Evolutionary conservation across 225 moss, liverwort and hornwort genomes (phyloP), one percentile per base, ranked within the genome.

Genomic region (Rhytidiadelphus loreus): DNA sequence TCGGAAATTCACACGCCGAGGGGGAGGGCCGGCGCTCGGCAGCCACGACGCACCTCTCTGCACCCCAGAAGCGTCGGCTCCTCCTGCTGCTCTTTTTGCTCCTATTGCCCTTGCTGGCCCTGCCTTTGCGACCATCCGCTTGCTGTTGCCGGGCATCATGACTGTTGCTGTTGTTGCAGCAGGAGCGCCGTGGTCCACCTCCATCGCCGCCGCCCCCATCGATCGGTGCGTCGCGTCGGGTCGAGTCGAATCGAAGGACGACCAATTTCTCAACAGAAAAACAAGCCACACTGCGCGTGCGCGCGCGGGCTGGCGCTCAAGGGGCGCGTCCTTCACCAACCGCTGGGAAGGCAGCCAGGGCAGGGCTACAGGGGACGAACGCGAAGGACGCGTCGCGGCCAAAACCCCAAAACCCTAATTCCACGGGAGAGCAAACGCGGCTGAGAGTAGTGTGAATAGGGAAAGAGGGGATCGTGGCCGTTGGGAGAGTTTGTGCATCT

Each of bases 1-100:
- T 6, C 91, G 91, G n/a, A 94, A 94, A 88, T 91, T 90, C 90
- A 94, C 92, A 18, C 92, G 94, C 85, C 94, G 92, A n/a, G 80
- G 83, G 35, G 92, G 89, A 75, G 90, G 90, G 69, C 92, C 94
- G 62, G 92, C 92, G 85, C 92, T 90, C 80, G 89, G 85, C 90
- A 92, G 87, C 91, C 91, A 91, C 91, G 89, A 91, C 91, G 87
- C 90, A 86, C 93, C 93, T 59, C 89, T 92, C 92, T 89, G 92
- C 86, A 86, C 73, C 66, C 88, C 88, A 39, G 83, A 68, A 24
- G 87, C 76, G 69, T 70, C 84, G 83, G 63, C 84, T 39, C 39
- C 62, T 44, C 60, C 61, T 52, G 8, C 35, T 33, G 30, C 43
- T 59, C 50, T 29, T 60, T 32, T 50, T 55, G 35, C 64, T 25